Evolutionary conservation across 768 basidiomycete species (phyloP), one percentile per base, ranked within the genome.

Genomic region (Russula vinacea): DNA sequence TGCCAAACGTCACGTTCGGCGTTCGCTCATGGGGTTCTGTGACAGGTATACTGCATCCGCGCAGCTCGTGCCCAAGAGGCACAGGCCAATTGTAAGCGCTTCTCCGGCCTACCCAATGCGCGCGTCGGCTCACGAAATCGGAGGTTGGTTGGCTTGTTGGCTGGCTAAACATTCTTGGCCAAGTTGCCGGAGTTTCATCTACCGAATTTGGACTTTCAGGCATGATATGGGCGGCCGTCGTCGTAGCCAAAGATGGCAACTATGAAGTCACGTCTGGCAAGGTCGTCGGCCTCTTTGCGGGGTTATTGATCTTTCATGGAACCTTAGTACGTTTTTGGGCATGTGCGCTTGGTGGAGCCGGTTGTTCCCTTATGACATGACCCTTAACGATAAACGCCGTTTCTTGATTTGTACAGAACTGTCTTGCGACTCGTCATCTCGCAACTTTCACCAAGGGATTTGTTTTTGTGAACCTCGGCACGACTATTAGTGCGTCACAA

Each of bases 391-490:
- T n/a, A 51, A 47, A 26, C 29, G 10, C 22, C 24, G 37, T 17
- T 35, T 10, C 39, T 6, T 33, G 17, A 2, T 16, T 58, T 22
- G 6, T 42, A 4, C 58, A 75, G 83, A 92, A 92, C 71, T 90
- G 86, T 44, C 73, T 92, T 33, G 84, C 86, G 1, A 94, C 93
- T 1, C 82, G 83, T 24, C 79, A 87, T 66, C 83, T 95, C 5
- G 91, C 92, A 0, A 79, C 79, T 19, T 76, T 92, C 66, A 93
- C 92, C 2, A 80, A 80, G 24, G 82, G 81, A 33, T 93, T 92
- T 70, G 91, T 95, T 5, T 94, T 95, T 73, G 79, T 95, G 70
- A 95, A 96, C 74, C 78, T 95, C 57, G 92, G 92, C 45, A 80
- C 89, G 13, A 89, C 92, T 4, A 75, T 88, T 59, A 69, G 86